A percentile compares a stretch with the other conserved stretches of the same genome.
phyloP scores from a whole-genome alignment of 768 basidiomycete genomes.

The Boletus vermiculosoides region DNA sequence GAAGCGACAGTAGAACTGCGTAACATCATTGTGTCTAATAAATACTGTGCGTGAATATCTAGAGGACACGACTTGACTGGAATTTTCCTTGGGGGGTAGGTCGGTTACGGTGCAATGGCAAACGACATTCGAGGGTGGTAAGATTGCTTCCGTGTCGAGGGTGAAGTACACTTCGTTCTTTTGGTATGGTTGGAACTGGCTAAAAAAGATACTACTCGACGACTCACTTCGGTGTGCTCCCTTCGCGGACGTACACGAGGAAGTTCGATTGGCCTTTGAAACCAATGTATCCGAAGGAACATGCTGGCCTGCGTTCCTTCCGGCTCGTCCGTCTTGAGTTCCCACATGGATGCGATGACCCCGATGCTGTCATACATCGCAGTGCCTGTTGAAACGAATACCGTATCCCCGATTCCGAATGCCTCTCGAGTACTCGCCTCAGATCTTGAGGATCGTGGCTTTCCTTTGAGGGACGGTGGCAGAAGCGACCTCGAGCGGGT shows the following conservation, averaged over 20 bases:
- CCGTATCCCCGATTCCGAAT: conserved; percentile 64
- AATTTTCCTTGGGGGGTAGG: conserved; percentile 12
- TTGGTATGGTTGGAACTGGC: not conserved
- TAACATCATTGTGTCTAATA: conserved; percentile 18
- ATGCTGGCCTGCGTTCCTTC: conserved; percentile 40
- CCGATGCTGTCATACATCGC: conserved; percentile 58
- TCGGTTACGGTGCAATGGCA: conserved; percentile 50
- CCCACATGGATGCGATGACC: conserved; percentile 72
- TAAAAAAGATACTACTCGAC: not conserved
- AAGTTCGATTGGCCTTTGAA: conserved; percentile 63
- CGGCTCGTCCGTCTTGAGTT: conserved; percentile 34
- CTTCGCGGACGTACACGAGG: conserved; percentile 59
- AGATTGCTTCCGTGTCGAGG: conserved; percentile 44
- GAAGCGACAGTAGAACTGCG: conserved; percentile 52
- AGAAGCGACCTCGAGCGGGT: conserved; percentile 16
- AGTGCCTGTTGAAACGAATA: conserved; percentile 51
- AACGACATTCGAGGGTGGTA: conserved; percentile 52
- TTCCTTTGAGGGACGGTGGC: conserved; percentile 19
- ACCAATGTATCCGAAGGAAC: conserved; percentile 72
- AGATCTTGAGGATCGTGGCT: conserved; percentile 9
- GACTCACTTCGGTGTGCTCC: conserved; percentile 55
- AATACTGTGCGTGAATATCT: conserved; percentile 12
- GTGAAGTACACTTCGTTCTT: conserved; percentile 81
- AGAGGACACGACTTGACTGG: conserved; percentile 13
- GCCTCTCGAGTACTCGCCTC: conserved; percentile 20